phyloP scores from a whole-genome alignment of 2,329 filamentous ascomycete species.

The Albifimbria verrucaria region DNA sequence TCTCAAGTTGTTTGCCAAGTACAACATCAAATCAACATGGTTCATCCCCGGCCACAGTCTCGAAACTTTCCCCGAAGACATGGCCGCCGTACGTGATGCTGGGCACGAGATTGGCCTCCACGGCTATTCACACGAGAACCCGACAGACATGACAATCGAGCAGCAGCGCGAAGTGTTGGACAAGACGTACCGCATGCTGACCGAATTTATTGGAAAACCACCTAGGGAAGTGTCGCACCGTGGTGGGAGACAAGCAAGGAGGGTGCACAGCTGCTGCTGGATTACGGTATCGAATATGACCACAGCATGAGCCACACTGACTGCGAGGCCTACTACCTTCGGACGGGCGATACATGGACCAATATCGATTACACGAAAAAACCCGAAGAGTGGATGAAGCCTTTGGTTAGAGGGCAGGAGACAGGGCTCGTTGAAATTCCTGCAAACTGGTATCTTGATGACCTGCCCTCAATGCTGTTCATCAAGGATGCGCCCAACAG shows the following conservation, averaged over 20 bases:
- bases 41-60: slow-evolving; percentile 48
- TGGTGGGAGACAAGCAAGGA: slow-evolving; percentile 72
- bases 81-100: slow-evolving; percentile 40
- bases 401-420: slow-evolving; percentile 53
- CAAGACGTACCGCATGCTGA: slow-evolving; percentile 69
- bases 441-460: slow-evolving; percentile 58
- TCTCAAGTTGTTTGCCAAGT: slow-evolving; percentile 68
- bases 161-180: slow-evolving; percentile 74
- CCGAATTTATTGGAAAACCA: slow-evolving; percentile 65
- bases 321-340: slow-evolving; percentile 60
- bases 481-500: slow-evolving; percentile 63
- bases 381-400: slow-evolving; percentile 37
- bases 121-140: slow-evolving; percentile 74
- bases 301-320: slow-evolving; percentile 57
- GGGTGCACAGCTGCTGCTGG: slow-evolving; percentile 60
- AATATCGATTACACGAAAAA: slow-evolving; percentile 59
- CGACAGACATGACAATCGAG: slow-evolving; percentile 66
- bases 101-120: slow-evolving; percentile 56
- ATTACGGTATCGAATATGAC: slow-evolving; percentile 68
- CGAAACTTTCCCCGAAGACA: slow-evolving; percentile 46
- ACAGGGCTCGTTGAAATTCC: slow-evolving; percentile 68
- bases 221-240: slow-evolving; percentile 71
- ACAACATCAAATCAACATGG: slow-evolving; percentile 64
- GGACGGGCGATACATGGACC: slow-evolving; percentile 63
- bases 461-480: slow-evolving; percentile 68